Evolutionary conservation across 352 stramenopile genomes (phyloP), one percentile per base, ranked within the genome.

Genomic region (Pythium vanterpoolii): DNA sequence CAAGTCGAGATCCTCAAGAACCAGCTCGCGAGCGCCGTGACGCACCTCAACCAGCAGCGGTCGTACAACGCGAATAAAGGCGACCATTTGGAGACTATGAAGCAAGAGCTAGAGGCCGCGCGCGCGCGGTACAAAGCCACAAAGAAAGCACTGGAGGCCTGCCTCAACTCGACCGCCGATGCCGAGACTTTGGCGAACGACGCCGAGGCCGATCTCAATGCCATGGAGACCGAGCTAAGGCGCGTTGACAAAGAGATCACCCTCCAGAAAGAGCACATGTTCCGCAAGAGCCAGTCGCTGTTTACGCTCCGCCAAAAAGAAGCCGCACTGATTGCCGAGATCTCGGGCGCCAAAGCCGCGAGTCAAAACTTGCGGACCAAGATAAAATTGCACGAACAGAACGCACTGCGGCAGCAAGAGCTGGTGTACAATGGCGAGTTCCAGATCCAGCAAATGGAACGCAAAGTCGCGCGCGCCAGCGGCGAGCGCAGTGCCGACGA

Each of bases 391-490:
- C 79, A 98, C 0, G 96, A 98, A 49, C 73, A 81, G 26, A 89
- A 98, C 46, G 73, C 80, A 30, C 71, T 95, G 28, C 78, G 87
- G 0, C 96, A 99, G 66, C 84, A 98, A 59, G 95, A 98, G 73
- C 75, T 98, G 8, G 75, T 98, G 50, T 98, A 98, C 70, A 98
- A 97, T 67, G 93, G 92, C 46, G 96, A 98, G 72, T 98, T 98
- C 70, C 90, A 98, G 74, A 98, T 98, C 60, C 93, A 98, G 68
- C 90, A 97, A 67, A 98, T 98, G 78, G 93, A 98, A 72, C 85
- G 90, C 43, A 98, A 98, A 60, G 87, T 98, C 23, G 86, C 93
- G 26, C 84, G 93, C 31, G 95, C 90, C 46, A 94, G 93, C 34
- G 96, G 95, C 5, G 91, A 98, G 64, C 83, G 94, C 23, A 96